Evolutionary conservation across 2,329 filamentous ascomycete genomes (phyloP).

Genomic region (Erysiphe pulchra): DNA sequence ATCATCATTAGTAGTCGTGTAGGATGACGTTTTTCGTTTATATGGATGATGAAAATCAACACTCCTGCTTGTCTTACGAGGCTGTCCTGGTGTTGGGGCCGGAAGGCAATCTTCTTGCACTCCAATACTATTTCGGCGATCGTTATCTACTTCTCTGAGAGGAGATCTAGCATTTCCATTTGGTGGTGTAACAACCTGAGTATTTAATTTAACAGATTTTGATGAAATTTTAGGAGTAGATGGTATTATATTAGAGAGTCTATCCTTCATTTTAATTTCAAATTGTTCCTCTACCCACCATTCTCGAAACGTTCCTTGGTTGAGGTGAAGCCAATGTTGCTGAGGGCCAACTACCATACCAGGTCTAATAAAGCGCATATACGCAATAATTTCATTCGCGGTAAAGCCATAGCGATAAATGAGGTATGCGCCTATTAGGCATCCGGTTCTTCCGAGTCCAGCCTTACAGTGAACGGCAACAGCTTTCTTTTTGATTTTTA

Average conservation of each 20-base stretch:
- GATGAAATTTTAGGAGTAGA: slow-evolving; percentile 37
- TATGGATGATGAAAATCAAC: slow-evolving; percentile 51
- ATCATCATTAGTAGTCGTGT: slow-evolving; percentile 21
- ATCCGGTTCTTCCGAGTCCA: slow-evolving; percentile 81
- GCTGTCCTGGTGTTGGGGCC: slow-evolving; percentile 84
- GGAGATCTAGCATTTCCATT: slow-evolving; percentile 59
- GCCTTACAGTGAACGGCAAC: slow-evolving; percentile 98
- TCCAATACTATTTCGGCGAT: slow-evolving; percentile 32
- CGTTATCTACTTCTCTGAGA: slow-evolving; percentile 81
- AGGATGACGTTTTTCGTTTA: slow-evolving; percentile 25
- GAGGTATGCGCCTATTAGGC: slow-evolving; percentile 86
- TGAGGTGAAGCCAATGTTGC: slow-evolving; percentile 95
- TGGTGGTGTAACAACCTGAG: slow-evolving; percentile 59
- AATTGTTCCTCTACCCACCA: slow-evolving; percentile 63
- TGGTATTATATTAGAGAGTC: slow-evolving; percentile 21
- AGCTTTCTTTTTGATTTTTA: slow-evolving; percentile 68
- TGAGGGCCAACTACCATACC: slow-evolving; percentile 98
- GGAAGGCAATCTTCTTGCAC: slow-evolving; percentile 80
- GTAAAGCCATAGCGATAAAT: slow-evolving; percentile 96
- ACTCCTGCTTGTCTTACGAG: slow-evolving; percentile 60
- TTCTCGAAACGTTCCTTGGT: slow-evolving; percentile 90
- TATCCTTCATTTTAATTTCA: slow-evolving; percentile 23
- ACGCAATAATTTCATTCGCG: slow-evolving; percentile 88
- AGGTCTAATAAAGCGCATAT: slow-evolving; percentile 96
- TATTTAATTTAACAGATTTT: slow-evolving; percentile 27